Percentiles rank a stretch among this genome's conserved stretches.
These are phyloP conservation scores for Pichia sp. DNA, from an alignment of 1,139 yeast species.

Conservation along the genomic window DNA sequence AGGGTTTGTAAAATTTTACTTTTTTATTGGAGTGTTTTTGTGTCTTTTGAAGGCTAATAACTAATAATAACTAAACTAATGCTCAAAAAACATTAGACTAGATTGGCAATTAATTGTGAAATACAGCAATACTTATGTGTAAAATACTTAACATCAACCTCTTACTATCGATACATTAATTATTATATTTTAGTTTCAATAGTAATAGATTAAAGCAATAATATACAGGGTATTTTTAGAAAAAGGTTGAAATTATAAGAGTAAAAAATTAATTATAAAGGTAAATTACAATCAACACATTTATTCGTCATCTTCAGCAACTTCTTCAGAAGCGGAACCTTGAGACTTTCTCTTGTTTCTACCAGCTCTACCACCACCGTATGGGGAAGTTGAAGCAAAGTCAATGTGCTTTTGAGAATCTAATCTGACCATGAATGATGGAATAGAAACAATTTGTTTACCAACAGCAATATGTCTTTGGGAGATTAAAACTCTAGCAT, in stretches of 20 bases:
- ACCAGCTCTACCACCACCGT: constrained; percentile 99
- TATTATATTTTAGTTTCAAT: background rate
- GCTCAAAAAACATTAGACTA: too few relatives aligned
- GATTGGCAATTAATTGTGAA: too few relatives aligned
- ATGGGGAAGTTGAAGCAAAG: constrained; percentile 98
- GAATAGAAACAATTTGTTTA: constrained; percentile 97
- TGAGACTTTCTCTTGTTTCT: constrained; percentile 98
- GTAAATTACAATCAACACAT: constrained; percentile 8
- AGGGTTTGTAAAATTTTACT: background rate
- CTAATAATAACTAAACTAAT: too few relatives aligned
- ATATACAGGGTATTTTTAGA: background rate
- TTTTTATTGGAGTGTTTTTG: too few relatives aligned
- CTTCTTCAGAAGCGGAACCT: constrained; percentile 51
- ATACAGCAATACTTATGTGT: too few relatives aligned
- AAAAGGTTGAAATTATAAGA: background rate
- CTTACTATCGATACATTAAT: too few relatives aligned
- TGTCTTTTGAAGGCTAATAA: too few relatives aligned
- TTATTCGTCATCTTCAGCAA: constrained; percentile 44
- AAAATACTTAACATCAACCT: too few relatives aligned
- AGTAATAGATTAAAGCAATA: background rate
- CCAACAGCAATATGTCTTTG: constrained; percentile 99
- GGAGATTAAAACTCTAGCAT: constrained; percentile 97
- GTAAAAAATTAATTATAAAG: background rate
- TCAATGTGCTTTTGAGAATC: constrained; percentile 99
- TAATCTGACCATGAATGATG: constrained; percentile 99